Evolutionary conservation across 768 basidiomycete species (phyloP), one percentile per base, ranked within the genome.

Genomic region (Suillus subalutaceus): DNA sequence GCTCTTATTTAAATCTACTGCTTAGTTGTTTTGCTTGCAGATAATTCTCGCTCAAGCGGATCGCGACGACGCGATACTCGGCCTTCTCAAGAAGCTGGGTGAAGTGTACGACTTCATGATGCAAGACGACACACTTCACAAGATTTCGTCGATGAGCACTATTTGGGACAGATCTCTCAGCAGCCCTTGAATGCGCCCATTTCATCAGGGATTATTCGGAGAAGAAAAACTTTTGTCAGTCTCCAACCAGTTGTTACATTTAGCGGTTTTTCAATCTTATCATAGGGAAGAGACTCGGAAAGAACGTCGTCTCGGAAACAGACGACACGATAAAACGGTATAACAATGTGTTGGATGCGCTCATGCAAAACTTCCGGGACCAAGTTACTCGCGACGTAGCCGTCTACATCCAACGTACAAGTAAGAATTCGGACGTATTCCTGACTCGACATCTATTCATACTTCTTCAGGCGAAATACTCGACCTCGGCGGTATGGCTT

Each of bases 171-270:
- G 6, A 53, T 62, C 7, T 35, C 53, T 16, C 64, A 67, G 37
- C 58, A 62, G 23, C 59, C 15, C n/a, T 48, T 3, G 59, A 67
- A 26, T 67, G 66, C 20, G 35, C 58, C 2, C 40, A 67, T 3
- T 67, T 67, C 48, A 62, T 67, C 9, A 40, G 3, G 5, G 46
- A 67, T 18, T 67, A 67, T 35, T 38, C 66, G 1, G 67, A 37
- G 4, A 62, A 3, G 6, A 67, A 61, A n/a, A 59, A 18, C 8
- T 67, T 67, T 37, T 59, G 67, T 67, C 41, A 38, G 41, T 41
- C 40, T 41, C 15, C 41, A 41, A 40, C 40, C 0, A 41, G 15
- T 16, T 1, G 15, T 41, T 41, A 2, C 15, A 16, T 9, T 15
- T 16, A 6, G 1, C 15, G 6, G 15, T 4, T 6, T 16, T 2